Evolutionary conservation across 345 rosid genomes (phyloP), one percentile per base, ranked within the genome.

Genomic region (Pistacia integerrima): DNA sequence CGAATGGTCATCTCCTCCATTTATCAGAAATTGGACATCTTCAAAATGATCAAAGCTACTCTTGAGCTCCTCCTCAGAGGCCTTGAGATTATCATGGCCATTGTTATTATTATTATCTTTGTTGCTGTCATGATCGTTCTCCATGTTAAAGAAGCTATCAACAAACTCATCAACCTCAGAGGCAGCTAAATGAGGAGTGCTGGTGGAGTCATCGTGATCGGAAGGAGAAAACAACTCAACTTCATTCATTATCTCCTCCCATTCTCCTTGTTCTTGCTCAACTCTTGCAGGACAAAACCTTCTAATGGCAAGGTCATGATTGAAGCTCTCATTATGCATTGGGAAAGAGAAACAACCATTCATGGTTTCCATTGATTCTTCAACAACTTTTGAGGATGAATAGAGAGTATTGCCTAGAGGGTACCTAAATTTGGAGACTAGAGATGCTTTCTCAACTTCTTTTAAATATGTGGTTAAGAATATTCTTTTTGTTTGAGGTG

Each of bases 251-350:
- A 70, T 70, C 56, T 80, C 84, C 36, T 81, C 83, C 85, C 76
- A 76, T 9, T 80, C 89, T 49, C 51, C 80, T 69, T 80, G 85
- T 30, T 87, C 90, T 51, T 81, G 85, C 84, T 86, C 85, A 60
- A 83, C 44, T 81, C 94, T 72, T 65, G 87, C 94, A 8, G 90
- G 89, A 63, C 94, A 88, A 61, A 90, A 90, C 78, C 86, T 84
- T 80, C 90, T 60, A 17, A 90, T 84, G 78, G 94, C 92, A 70
- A 81, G 81, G 49, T 90, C 92, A 13, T 84, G 88, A 83, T 85
- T 77, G 74, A 80, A 76, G 78, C 73, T 73, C 55, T 87, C 88
- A 28, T 6, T 8, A 5, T 77, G 49, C 38, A 74, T 14, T 69
- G 90, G 79, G 77, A 76, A 84, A 73, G 79, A 71, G 62, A 81